Conservation (phyloP, 768 basidiomycete genomes). For the Dendrothele bispora region DNA sequence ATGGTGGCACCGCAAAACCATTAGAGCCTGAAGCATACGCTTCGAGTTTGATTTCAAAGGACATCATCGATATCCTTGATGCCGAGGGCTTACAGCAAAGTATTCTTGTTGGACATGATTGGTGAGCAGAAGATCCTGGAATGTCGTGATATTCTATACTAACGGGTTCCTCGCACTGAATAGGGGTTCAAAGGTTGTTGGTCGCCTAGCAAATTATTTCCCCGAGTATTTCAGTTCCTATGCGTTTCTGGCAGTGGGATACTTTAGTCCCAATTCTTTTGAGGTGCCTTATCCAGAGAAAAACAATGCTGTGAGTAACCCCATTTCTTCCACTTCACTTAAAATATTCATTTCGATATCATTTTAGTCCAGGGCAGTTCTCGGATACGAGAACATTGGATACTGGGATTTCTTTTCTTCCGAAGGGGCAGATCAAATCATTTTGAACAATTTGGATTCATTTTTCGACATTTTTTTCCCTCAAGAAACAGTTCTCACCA, state of each 20-base stretch:
- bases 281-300: slow-evolving; percentile 1
- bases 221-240: slow-evolving; percentile 38
- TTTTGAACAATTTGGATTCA: slow-evolving; percentile 36
- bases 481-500: slow-evolving; percentile 33
- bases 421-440: slow-evolving; percentile 29
- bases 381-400: slow-evolving; percentile 31
- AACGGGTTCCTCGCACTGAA: no score
- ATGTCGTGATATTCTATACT: no score
- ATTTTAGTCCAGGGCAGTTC: slow-evolving; percentile 12
- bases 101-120: no score
- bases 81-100: no score
- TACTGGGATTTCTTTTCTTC: slow-evolving; percentile 38
- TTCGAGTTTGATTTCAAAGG: no score
- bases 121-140: no score
- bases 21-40: no score
- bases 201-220: slow-evolving; percentile 35
- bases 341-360: no score
- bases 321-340: no score
- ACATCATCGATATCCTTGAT: no score
- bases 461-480: slow-evolving; percentile 34
- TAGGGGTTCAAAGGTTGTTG: slow-evolving; percentile 37
- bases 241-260: slow-evolving; percentile 38
- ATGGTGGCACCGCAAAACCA: no score
- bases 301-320: no score
- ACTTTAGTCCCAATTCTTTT: slow-evolving; percentile 29